A percentile compares a stretch with the other conserved stretches of the same genome.
Conservation (phyloP, 306 rosid genomes). For the Quercus bicolor region DNA sequence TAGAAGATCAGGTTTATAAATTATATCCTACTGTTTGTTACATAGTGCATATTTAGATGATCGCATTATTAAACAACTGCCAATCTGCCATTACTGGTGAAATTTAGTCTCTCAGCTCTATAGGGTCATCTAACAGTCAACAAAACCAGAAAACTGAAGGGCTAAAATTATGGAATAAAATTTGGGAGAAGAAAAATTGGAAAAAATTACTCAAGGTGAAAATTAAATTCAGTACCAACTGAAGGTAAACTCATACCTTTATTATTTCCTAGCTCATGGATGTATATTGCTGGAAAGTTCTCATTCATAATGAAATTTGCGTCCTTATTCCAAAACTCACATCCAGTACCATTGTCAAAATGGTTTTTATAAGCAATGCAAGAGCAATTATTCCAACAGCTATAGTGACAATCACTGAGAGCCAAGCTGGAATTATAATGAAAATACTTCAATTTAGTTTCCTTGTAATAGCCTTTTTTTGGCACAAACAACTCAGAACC, state of each 20-base stretch:
- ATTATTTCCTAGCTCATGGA: not conserved
- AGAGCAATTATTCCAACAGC: constrained; percentile 34
- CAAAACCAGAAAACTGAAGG: too few relatives aligned
- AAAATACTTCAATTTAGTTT: not conserved
- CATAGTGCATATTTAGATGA: not conserved
- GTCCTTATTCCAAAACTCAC: not conserved
- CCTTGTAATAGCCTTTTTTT: constrained; percentile 1
- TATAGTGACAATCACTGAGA: constrained; percentile 23
- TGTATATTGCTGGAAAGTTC: not conserved
- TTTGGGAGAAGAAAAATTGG: too few relatives aligned
- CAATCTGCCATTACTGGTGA: not conserved
- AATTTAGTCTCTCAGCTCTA: not conserved
- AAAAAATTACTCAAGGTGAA: not conserved
- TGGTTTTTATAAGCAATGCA: constrained; percentile 11
- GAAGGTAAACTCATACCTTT: constrained; percentile 10
- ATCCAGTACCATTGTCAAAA: constrained; percentile 20
- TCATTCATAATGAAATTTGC: not conserved
- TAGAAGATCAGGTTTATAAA: not conserved
- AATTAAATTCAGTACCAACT: not conserved
- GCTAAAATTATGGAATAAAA: too few relatives aligned
- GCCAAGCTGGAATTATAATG: constrained; percentile 8
- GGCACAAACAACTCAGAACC: constrained; percentile 17
- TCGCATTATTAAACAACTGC: not conserved
- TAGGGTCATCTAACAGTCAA: not conserved
- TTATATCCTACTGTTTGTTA: not conserved